phyloP scores from a whole-genome alignment of 2,329 filamentous ascomycete genomes.

The Dendryphion nanum region DNA sequence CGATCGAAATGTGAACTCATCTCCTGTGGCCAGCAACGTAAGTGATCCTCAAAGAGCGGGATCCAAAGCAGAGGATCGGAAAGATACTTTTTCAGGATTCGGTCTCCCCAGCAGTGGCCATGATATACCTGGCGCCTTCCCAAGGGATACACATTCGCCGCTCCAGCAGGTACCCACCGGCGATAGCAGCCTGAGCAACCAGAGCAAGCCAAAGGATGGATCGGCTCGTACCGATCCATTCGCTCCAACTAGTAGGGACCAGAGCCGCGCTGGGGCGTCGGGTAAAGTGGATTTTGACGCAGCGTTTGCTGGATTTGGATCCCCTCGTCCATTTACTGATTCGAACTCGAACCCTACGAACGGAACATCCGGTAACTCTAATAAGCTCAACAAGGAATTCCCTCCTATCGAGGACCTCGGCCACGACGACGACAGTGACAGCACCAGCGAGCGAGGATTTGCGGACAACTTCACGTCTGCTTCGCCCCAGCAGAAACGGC shows the following conservation, averaged over 20 bases:
- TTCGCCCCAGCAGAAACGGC: conserved; percentile 39
- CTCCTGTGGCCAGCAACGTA: conserved; percentile 40
- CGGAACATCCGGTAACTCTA: conserved; percentile 36
- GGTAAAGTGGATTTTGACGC: conserved; percentile 80
- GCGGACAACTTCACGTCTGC: conserved; percentile 86
- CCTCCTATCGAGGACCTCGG: conserved; percentile 89
- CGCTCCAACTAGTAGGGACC: conserved; percentile 26
- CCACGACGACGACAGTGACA: conserved; percentile 78
- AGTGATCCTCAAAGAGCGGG: conserved; percentile 38
- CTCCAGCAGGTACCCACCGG: conserved; percentile 51
- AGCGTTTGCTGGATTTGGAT: conserved; percentile 74
- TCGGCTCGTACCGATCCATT: conserved; percentile 47
- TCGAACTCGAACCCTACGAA: conserved; percentile 26
- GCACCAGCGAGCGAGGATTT: conserved; percentile 69
- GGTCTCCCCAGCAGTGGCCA: conserved; percentile 27
- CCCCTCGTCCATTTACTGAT: conserved; percentile 51
- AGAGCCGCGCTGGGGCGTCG: conserved; percentile 33
- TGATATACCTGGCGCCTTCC: conserved; percentile 52
- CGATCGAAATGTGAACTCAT: conserved; percentile 38
- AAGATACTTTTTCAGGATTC: conserved; percentile 42
- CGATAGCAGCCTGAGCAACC: conserved; percentile 48
- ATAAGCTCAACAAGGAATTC: conserved; percentile 72
- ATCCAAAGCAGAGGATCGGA: conserved; percentile 35
- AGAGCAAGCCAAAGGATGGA: conserved; percentile 41
- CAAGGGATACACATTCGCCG: conserved; percentile 38